Percentiles rank a stretch among this genome's conserved stretches.
Evolutionary conservation across 2,329 filamentous ascomycete species (phyloP).

Genomic region (Aspergillus caelatus): DNA sequence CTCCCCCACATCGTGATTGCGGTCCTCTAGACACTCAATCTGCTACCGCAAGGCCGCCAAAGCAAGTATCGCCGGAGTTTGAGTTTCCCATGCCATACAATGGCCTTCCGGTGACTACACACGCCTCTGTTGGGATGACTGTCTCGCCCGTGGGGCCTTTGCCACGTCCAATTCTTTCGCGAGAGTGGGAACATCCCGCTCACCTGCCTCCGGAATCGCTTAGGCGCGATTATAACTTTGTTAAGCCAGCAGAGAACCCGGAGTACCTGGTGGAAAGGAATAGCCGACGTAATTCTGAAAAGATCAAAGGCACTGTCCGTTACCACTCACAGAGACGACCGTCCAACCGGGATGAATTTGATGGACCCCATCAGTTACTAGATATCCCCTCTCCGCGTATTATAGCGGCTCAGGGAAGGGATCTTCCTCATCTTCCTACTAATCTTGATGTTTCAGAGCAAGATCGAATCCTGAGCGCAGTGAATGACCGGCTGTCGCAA

Average conservation of each 20-base stretch:
- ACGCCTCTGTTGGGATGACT: slow-evolving; percentile 30
- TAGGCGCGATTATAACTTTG: slow-evolving; percentile 36
- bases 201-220: slow-evolving; percentile 34
- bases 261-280: slow-evolving; percentile 42
- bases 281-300: slow-evolving; percentile 36
- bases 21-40: slow-evolving; percentile 32
- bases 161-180: slow-evolving; percentile 32
- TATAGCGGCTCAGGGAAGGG: slow-evolving; percentile 75
- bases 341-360: slow-evolving; percentile 85
- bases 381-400: slow-evolving; percentile 71
- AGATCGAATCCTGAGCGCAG: slow-evolving; percentile 75
- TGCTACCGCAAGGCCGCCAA: slow-evolving; percentile 21
- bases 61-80: slow-evolving; percentile 32
- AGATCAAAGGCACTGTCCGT: slow-evolving; percentile 33
- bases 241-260: slow-evolving; percentile 34
- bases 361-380: slow-evolving; percentile 81
- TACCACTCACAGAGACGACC: slow-evolving; percentile 64
- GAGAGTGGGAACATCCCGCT: slow-evolving; percentile 38
- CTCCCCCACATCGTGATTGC: slow-evolving; percentile 31
- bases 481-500: slow-evolving; percentile 82
- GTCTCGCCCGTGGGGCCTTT: slow-evolving; percentile 36
- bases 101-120: slow-evolving; percentile 31
- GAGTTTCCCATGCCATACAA: slow-evolving; percentile 35
- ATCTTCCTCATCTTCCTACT: slow-evolving; percentile 79
- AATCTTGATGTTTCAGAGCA: slow-evolving; percentile 83